Evolutionary conservation across 345 rosid species (phyloP), one percentile per base, ranked within the genome.

Genomic region (Litchi chinensis): DNA sequence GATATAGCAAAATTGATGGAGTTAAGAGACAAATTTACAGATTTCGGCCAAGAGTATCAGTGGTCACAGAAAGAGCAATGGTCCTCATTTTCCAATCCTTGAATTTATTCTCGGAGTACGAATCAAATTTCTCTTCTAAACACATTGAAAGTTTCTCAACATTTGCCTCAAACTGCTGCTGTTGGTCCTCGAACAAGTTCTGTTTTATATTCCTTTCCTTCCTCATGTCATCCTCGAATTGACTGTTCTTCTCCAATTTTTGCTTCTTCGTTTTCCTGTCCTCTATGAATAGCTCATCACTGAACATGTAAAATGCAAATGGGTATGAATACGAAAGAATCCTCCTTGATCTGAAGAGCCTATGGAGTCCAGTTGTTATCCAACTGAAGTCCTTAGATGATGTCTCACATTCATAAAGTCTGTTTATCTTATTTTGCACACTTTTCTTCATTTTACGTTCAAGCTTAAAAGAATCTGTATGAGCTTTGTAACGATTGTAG

Each of bases 221-320:
- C 39, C 71, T 24, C 59, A 54, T 59, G 60, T 80, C 86, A 84
- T 63, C 65, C n/a, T 16, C n/a, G 2, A 15, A 7, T 5, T 54
- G 59, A 19, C 18, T 54, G 59, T 54, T 50, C 19, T 50, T n/a
- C n/a, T 54, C n/a, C 59, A 15, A 54, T 54, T 18, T 54, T 54
- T 54, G 59, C 59, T 16, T 54, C 59, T 54, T 54, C 0, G 16
- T 15, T n/a, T 16, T 54, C 59, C n/a, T 83, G 69, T 88, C 89
- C 65, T 80, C 86, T 39, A 73, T 77, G 73, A 87, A 86, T 43
- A 86, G 76, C 26, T 88, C 90, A 46, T 80, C 86, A 16, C 90
- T 89, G 74, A 88, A 90, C 88, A 88, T 84, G 81, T 80, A 88
- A 68, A 79, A 90, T 1, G 93, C 93, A 73, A 90, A 90, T 12